These are phyloP conservation scores for Pichia terricola DNA, from an alignment of 1,139 yeast genomes.

Conservation along the genomic window DNA sequence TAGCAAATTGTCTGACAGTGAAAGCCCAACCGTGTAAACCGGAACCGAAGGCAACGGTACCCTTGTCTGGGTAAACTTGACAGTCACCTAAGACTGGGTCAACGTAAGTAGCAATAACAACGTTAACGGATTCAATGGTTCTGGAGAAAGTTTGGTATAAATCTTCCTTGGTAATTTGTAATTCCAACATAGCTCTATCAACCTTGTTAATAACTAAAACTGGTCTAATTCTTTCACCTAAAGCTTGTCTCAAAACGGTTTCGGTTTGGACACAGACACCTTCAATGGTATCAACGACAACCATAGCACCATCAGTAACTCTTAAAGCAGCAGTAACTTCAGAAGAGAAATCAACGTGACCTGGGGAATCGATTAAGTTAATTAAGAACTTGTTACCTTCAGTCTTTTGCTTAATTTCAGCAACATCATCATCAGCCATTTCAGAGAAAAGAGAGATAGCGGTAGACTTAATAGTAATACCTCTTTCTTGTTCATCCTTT, in stretches of 20 bases:
- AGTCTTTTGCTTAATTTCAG: constrained; percentile 94
- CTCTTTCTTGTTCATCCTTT: constrained; percentile 99
- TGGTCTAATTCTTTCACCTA: constrained; percentile 99
- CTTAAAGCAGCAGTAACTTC: constrained; percentile 99
- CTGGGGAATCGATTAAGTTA: constrained; percentile 99
- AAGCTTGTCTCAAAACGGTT: constrained; percentile 98
- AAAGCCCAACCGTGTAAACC: constrained; percentile 99
- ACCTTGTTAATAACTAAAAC: constrained; percentile 98
- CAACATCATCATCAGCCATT: constrained; percentile 82
- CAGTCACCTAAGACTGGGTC: constrained; percentile 89
- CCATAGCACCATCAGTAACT: constrained; percentile 99
- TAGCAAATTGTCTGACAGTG: constrained; percentile 98
- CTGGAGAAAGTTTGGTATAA: constrained; percentile 97
- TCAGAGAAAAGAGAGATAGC: constrained; percentile 94
- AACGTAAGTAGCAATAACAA: constrained; percentile 90
- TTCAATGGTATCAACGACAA: constrained; percentile 97
- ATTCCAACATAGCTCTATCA: constrained; percentile 98
- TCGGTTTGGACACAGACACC: constrained; percentile 99
- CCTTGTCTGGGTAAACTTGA: constrained; percentile 98
- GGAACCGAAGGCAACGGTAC: constrained; percentile 99
- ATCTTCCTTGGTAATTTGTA: constrained; percentile 98
- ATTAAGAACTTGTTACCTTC: constrained; percentile 91
- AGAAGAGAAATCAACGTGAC: constrained; percentile 99
- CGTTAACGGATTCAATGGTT: constrained; percentile 99
- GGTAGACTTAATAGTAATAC: constrained; percentile 98